Evolutionary conservation across 805 yeast genomes (phyloP).

Genomic region (Kuraishia cidri): DNA sequence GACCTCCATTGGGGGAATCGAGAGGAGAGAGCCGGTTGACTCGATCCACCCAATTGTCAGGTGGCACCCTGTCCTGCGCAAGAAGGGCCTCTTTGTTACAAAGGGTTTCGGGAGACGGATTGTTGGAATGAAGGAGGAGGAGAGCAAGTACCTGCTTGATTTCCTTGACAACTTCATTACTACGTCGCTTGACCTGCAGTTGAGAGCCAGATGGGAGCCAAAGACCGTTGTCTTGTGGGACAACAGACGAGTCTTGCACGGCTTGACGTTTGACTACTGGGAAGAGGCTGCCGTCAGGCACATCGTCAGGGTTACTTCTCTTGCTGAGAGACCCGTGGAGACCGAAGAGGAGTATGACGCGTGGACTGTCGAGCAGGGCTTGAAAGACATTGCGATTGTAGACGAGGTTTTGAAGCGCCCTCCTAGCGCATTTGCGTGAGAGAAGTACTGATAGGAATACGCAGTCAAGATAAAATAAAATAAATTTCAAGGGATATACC

Average conservation of each 20-base stretch:
- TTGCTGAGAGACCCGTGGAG: conserved; percentile 5
- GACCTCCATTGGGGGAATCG: conserved; percentile 46
- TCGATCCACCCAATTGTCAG: conserved; percentile 65
- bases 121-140: conserved; percentile 65
- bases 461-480: too few relatives aligned
- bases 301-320: conserved; percentile 5
- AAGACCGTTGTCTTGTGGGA: conserved; percentile 73
- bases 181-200: conserved; percentile 49
- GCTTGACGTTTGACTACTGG: conserved; percentile 67
- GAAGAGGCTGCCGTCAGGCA: conserved; percentile 38
- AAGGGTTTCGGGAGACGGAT: conserved; percentile 57
- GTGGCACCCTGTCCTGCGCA: conserved; percentile 65
- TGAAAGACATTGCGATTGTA: conserved; percentile 2
- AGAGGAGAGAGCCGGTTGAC: conserved; percentile 54
- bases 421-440: too few relatives aligned
- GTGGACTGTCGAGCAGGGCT: conserved; percentile 15
- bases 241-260: conserved; percentile 60
- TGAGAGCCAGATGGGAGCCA: conserved; percentile 66
- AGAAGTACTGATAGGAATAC: too few relatives aligned
- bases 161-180: conserved; percentile 45
- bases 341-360: conserved; percentile 5
- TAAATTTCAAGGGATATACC: too few relatives aligned
- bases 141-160: conserved; percentile 50
- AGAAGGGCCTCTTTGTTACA: conserved; percentile 49
- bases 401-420: background rate